These are phyloP conservation scores for Pseudogymnoascus destructans DNA, from an alignment of 2,329 filamentous ascomycete species.

Conservation along the genomic window DNA sequence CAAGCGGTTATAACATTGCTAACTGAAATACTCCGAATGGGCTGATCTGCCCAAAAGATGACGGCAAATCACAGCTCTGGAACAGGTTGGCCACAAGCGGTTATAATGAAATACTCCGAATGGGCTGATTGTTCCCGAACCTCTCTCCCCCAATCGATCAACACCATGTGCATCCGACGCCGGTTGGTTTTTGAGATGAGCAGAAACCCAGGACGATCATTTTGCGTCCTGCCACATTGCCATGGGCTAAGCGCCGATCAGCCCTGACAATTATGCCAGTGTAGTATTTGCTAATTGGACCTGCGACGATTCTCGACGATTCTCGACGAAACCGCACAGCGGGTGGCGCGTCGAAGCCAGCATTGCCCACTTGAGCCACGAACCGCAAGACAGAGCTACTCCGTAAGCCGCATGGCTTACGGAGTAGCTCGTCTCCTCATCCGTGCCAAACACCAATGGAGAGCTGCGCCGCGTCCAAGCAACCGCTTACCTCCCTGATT, in stretches of 20 bases:
- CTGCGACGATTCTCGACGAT: slow-evolving; percentile 7
- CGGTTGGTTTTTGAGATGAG: slow-evolving; percentile 5
- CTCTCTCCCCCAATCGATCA: slow-evolving; percentile 2
- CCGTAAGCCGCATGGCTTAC: no score
- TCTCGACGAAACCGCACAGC: slow-evolving; percentile 1
- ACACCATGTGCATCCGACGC: background rate
- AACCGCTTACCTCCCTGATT: slow-evolving; percentile 7
- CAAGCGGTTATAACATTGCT: slow-evolving; percentile 7
- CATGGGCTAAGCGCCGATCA: slow-evolving; percentile 5
- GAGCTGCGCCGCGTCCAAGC: slow-evolving; percentile 6
- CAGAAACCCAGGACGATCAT: background rate
- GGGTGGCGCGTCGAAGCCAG: background rate
- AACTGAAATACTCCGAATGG: background rate
- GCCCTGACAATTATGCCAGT: no score
- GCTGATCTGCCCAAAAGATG: no score
- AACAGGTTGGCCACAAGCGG: no score
- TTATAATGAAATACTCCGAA: background rate
- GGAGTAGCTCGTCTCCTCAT: slow-evolving; percentile 1
- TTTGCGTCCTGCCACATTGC: background rate
- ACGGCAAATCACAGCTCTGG: no score
- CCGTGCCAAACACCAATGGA: slow-evolving; percentile 2
- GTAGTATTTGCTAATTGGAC: no score
- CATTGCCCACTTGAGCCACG: slow-evolving; percentile 1
- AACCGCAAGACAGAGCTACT: slow-evolving; percentile 6
- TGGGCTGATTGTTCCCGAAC: background rate